Percentiles rank a stretch among this genome's conserved stretches.
phyloP scores from a whole-genome alignment of 805 yeast genomes.

The Candida cerambycidarum region DNA sequence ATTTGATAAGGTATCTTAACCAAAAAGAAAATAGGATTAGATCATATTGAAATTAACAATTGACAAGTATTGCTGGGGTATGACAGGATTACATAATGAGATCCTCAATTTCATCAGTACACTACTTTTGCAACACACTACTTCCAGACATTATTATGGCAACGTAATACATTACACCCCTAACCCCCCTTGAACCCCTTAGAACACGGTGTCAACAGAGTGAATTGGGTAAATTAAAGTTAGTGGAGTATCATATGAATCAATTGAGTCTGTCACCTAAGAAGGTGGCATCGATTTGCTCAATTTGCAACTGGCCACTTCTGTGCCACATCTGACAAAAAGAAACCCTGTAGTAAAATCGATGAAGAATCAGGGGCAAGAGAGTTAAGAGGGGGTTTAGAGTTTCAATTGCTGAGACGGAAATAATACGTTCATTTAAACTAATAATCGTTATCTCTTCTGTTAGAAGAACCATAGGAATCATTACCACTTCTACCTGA shows the following conservation, averaged over 20 bases:
- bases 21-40: background rate
- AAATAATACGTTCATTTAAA: background rate
- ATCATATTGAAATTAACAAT: background rate
- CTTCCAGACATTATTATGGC: background rate
- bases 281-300: no score
- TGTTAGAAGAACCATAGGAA: slow-evolving; percentile 24
- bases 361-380: no score
- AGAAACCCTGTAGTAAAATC: no score
- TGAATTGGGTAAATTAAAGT: no score
- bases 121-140: background rate
- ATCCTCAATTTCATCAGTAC: background rate
- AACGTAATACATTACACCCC: background rate
- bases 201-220: no score
- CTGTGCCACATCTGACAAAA: no score
- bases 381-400: no score
- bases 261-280: no score
- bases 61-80: background rate
- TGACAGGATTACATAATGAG: background rate
- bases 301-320: no score
- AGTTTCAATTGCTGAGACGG: no score
- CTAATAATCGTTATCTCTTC: slow-evolving; percentile 8
- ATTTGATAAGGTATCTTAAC: background rate
- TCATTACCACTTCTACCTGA: slow-evolving; percentile 12
- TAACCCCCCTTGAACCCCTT: no score
- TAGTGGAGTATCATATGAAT: no score